Conservation (phyloP, 352 stramenopile species). For the Globisporangium nodosum region DNA sequence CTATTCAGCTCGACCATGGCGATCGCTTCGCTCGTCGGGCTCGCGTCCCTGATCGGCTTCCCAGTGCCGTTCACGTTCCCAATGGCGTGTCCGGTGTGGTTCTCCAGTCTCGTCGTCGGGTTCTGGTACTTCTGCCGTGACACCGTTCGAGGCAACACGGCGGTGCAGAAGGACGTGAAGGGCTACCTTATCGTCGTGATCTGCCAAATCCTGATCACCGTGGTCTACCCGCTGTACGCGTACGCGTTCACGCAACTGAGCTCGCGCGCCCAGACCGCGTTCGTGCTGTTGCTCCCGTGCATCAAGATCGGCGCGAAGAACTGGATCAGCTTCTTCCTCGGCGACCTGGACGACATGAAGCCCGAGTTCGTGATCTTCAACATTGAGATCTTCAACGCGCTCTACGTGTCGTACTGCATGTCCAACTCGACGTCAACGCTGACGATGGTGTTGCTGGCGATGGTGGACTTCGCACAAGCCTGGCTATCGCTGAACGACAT, state of each 20-base stretch:
- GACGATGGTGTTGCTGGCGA: conserved; percentile 24
- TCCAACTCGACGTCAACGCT: conserved; percentile 20
- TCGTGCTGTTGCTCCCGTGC: conserved; percentile 20
- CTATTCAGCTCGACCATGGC: background rate
- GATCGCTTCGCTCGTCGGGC: background rate
- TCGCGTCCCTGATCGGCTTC: conserved; percentile 12
- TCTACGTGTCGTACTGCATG: conserved; percentile 39
- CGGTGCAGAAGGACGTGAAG: conserved; percentile 4
- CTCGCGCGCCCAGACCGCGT: conserved; percentile 7
- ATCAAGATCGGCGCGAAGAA: conserved; percentile 22
- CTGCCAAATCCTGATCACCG: conserved; percentile 10
- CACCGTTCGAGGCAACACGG: conserved; percentile 8
- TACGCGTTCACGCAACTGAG: conserved; percentile 20
- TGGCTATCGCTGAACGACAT: conserved; percentile 35
- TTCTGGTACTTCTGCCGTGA: background rate
- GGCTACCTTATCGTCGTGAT: background rate
- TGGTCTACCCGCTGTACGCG: conserved; percentile 30
- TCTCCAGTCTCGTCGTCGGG: conserved; percentile 4
- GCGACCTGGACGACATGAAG: conserved; percentile 21
- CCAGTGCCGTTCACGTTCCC: conserved; percentile 23
- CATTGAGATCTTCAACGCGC: conserved; percentile 43
- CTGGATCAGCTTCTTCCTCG: conserved; percentile 3
- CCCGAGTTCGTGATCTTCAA: conserved; percentile 48
- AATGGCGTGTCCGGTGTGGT: background rate
- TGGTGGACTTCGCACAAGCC: conserved; percentile 25